These are phyloP conservation scores for Saussurea involucrata DNA, from an alignment of 129 eudicot species.

Conservation along the genomic window DNA sequence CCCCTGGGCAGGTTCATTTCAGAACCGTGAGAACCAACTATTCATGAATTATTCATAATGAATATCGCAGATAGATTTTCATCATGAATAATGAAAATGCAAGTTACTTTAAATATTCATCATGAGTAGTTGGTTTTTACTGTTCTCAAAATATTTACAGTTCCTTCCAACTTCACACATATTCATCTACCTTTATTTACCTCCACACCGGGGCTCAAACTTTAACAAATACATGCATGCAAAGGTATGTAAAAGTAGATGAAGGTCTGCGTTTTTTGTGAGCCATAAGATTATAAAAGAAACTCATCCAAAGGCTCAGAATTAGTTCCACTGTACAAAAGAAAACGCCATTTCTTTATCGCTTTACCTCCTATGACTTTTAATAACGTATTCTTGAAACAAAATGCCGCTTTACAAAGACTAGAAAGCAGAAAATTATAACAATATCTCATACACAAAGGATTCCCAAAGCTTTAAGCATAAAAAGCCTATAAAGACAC, in stretches of 20 bases:
- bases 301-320: not conserved
- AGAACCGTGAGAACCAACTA: not conserved
- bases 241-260: not conserved
- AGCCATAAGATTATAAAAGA: not conserved
- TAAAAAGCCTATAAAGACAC: not conserved
- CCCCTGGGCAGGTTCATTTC: not conserved
- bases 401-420: slow-evolving; percentile 6
- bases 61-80: not conserved
- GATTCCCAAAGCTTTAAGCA: slow-evolving; percentile 1
- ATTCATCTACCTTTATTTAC: not conserved
- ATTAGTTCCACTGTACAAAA: not conserved
- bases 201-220: not conserved
- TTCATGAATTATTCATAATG: too few relatives aligned
- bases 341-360: not conserved
- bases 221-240: not conserved
- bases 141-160: not conserved
- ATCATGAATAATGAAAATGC: not conserved
- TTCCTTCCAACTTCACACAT: not conserved
- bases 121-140: not conserved
- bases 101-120: not conserved
- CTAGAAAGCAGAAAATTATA: not conserved
- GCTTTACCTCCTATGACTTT: not conserved
- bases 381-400: not conserved
- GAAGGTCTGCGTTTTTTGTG: not conserved
- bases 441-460: not conserved